Evolutionary conservation across 2,329 filamentous ascomycete genomes (phyloP).

Genomic region (Anthostomella pinea): DNA sequence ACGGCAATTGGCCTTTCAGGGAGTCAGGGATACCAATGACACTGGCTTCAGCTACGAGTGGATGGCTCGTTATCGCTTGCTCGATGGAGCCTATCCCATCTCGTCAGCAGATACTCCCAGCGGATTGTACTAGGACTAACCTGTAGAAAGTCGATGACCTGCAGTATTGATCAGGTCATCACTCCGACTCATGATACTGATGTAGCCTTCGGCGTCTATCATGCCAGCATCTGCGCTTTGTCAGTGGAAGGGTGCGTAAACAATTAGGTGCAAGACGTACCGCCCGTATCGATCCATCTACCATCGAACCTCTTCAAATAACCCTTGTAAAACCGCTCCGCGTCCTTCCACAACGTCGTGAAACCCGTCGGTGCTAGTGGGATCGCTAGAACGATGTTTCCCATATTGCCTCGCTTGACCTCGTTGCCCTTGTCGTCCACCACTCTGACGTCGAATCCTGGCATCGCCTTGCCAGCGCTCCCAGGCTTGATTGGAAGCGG

Average conservation of each 20-base stretch:
- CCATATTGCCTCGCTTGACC: conserved; percentile 71
- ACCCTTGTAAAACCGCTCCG: conserved; percentile 78
- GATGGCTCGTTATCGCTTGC: conserved; percentile 82
- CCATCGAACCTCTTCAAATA: conserved; percentile 82
- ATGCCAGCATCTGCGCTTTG: conserved; percentile 66
- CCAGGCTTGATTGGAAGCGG: conserved; percentile 70
- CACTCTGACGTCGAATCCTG: conserved; percentile 82
- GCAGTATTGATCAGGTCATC: conserved; percentile 97
- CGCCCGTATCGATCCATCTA: conserved; percentile 82
- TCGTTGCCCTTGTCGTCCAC: conserved; percentile 79
- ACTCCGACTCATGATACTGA: conserved; percentile 61
- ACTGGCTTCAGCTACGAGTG: conserved; percentile 75
- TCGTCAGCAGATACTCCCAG: conserved; percentile 5
- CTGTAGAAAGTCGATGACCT: conserved; percentile 84
- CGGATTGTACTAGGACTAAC: conserved; percentile 43
- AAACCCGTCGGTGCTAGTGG: conserved; percentile 85
- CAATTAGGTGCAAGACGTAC: conserved; percentile 21
- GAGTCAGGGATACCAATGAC: conserved; percentile 83
- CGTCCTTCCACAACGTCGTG: conserved; percentile 81
- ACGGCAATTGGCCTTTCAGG: conserved; percentile 86
- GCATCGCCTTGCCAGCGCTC: conserved; percentile 86
- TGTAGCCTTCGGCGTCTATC: conserved; percentile 71
- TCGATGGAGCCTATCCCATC: conserved; percentile 69
- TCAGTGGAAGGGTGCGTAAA: no score
- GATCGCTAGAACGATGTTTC: conserved; percentile 82